Conservation (phyloP, 371 early-diverging fungal species). For the Rhizopus arrhizus region DNA sequence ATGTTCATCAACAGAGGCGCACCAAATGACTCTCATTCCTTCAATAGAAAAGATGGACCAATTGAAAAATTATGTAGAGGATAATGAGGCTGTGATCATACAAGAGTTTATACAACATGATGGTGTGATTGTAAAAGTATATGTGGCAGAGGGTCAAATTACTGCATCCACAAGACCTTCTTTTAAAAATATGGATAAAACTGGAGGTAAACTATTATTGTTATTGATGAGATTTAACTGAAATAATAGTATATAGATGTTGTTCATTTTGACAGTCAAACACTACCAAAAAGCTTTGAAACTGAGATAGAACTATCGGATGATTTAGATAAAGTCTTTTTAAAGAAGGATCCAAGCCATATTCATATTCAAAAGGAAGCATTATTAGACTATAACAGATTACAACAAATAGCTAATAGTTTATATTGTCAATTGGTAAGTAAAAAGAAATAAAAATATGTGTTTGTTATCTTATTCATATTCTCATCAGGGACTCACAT, state of each 20-base stretch:
- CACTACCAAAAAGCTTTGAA: conserved; percentile 47
- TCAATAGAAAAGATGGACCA: conserved; percentile 22
- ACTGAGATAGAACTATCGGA: conserved; percentile 15
- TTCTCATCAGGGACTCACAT: conserved; percentile 42
- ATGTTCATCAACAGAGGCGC: conserved; percentile 47
- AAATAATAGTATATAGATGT: conserved; percentile 14
- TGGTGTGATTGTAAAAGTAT: conserved; percentile 52
- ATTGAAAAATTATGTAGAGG: conserved; percentile 17
- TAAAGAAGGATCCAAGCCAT: conserved; percentile 19
- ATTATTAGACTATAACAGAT: conserved; percentile 26
- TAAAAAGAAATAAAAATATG: not conserved
- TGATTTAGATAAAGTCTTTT: conserved; percentile 32
- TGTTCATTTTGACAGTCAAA: conserved; percentile 51
- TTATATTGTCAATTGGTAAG: conserved; percentile 42
- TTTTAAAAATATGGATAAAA: conserved; percentile 36
- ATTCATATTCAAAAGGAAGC: conserved; percentile 30
- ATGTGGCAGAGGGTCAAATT: conserved; percentile 46
- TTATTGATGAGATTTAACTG: not conserved
- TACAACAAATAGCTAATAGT: conserved; percentile 39
- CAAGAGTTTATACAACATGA: conserved; percentile 56
- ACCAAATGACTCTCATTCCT: conserved; percentile 51
- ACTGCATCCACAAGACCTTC: conserved; percentile 46
- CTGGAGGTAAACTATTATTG: conserved; percentile 21
- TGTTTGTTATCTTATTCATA: not conserved
- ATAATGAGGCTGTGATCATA: conserved; percentile 41